A percentile compares a stretch with the other conserved stretches of the same genome.
phyloP scores from a whole-genome alignment of 306 rosid species.

The Albizia julibrissin region DNA sequence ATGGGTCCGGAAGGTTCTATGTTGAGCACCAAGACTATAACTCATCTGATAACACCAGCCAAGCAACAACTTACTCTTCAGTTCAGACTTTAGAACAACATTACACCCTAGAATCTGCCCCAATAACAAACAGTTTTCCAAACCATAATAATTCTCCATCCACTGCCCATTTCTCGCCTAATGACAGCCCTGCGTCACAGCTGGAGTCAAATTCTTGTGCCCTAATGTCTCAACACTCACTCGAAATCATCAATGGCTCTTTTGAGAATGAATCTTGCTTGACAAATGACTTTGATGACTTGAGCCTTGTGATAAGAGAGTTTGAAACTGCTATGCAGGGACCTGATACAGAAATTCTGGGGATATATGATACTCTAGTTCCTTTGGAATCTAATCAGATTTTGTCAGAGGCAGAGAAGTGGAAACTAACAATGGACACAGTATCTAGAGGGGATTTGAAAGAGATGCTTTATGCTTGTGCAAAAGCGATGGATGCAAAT shows the following conservation, averaged over 20 bases:
- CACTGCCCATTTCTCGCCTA: constrained; percentile 48
- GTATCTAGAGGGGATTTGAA: constrained; percentile 69
- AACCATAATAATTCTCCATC: constrained; percentile 61
- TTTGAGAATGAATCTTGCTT: constrained; percentile 58
- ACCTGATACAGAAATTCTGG: constrained; percentile 51
- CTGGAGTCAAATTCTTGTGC: constrained; percentile 51
- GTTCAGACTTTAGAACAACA: constrained; percentile 49
- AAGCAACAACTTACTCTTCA: constrained; percentile 44
- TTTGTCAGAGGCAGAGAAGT: constrained; percentile 50
- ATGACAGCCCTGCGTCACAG: constrained; percentile 69
- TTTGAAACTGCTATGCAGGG: constrained; percentile 75
- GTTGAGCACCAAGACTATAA: constrained; percentile 43
- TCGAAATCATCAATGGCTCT: constrained; percentile 50
- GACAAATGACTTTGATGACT: constrained; percentile 58
- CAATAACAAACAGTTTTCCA: constrained; percentile 56
- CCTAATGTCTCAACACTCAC: constrained; percentile 48
- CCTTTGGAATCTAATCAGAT: constrained; percentile 32
- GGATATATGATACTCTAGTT: constrained; percentile 31
- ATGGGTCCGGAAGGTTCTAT: constrained; percentile 47
- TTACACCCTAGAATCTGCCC: constrained; percentile 64
- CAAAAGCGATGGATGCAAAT: constrained; percentile 58
- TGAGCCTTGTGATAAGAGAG: constrained; percentile 80
- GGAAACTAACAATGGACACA: constrained; percentile 55
- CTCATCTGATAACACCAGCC: constrained; percentile 56
- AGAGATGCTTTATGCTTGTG: constrained; percentile 81